phyloP scores from a whole-genome alignment of 148 eudicot species.

The Dysphania ambrosioides region DNA sequence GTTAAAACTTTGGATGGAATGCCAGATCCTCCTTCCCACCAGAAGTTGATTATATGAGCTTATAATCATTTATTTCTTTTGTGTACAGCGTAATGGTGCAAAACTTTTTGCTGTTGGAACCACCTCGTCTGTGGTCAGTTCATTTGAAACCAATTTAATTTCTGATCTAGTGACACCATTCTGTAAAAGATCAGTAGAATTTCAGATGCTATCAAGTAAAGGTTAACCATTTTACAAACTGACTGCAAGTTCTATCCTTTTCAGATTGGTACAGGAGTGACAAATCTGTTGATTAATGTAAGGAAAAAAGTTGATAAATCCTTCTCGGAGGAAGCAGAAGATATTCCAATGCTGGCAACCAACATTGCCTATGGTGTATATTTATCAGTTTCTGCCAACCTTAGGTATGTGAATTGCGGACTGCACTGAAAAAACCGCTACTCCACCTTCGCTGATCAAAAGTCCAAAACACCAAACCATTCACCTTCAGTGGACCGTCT shows the following conservation, averaged over 20 bases:
- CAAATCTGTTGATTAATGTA: conserved; percentile 59
- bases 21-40: background rate
- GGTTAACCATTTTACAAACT: background rate
- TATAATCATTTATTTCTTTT: background rate
- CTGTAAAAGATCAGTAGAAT: background rate
- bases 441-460: background rate
- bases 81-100: conserved; percentile 78
- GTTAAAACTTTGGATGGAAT: background rate
- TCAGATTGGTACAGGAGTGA: conserved; percentile 82
- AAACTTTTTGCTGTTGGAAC: conserved; percentile 86
- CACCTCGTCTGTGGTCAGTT: conserved; percentile 69
- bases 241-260: conserved; percentile 10
- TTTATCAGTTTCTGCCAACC: conserved; percentile 81
- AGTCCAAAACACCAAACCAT: no score
- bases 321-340: conserved; percentile 82
- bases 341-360: conserved; percentile 66
- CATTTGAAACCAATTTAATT: background rate
- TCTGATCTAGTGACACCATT: background rate
- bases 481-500: no score
- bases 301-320: conserved; percentile 69
- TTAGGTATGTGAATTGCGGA: conserved; percentile 43
- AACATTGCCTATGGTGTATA: conserved; percentile 83
- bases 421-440: background rate
- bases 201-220: background rate
- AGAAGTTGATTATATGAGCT: background rate